phyloP scores from a whole-genome alignment of 164 flowering plant genomes.

The Liriodendron chinense region DNA sequence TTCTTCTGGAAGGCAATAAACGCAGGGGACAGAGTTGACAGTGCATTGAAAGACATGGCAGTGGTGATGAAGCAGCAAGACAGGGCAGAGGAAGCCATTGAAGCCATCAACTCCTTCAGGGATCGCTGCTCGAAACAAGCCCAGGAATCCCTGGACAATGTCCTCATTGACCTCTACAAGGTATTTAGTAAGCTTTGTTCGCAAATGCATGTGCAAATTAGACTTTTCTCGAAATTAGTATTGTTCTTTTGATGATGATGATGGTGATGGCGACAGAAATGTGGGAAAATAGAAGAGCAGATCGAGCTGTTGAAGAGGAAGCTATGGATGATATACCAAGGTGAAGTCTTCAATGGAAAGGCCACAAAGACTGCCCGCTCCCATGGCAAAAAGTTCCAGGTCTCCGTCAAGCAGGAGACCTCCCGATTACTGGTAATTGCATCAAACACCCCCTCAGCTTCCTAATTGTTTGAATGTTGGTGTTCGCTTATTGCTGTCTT shows the following conservation, averaged over 20 bases:
- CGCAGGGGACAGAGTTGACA: slow-evolving; percentile 87
- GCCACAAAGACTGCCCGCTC: slow-evolving; percentile 86
- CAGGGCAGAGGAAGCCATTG: slow-evolving; percentile 88
- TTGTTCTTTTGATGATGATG: background rate
- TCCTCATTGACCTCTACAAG: slow-evolving; percentile 89
- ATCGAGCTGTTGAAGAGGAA: slow-evolving; percentile 73
- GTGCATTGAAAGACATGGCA: slow-evolving; percentile 97
- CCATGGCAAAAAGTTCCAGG: slow-evolving; percentile 87
- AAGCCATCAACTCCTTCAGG: slow-evolving; percentile 80
- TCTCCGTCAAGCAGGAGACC: slow-evolving; percentile 77
- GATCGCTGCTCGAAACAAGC: slow-evolving; percentile 80
- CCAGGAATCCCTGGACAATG: slow-evolving; percentile 82
- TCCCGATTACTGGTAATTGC: slow-evolving; percentile 72
- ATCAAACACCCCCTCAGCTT: background rate
- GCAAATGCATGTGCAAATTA: background rate
- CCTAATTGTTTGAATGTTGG: too few species aligned
- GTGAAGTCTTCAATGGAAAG: slow-evolving; percentile 84
- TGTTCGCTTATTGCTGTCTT: too few species aligned
- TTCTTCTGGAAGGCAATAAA: slow-evolving; percentile 91
- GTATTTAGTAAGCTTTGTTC: slow-evolving; percentile 23
- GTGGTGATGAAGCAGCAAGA: slow-evolving; percentile 90
- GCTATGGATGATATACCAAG: slow-evolving; percentile 68
- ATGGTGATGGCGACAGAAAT: slow-evolving; percentile 48
- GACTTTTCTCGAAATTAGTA: background rate
- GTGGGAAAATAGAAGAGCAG: slow-evolving; percentile 80